Evolutionary conservation across 306 rosid genomes (phyloP), one percentile per base, ranked within the genome.

Genomic region (Cyclanthera cordifolia): DNA sequence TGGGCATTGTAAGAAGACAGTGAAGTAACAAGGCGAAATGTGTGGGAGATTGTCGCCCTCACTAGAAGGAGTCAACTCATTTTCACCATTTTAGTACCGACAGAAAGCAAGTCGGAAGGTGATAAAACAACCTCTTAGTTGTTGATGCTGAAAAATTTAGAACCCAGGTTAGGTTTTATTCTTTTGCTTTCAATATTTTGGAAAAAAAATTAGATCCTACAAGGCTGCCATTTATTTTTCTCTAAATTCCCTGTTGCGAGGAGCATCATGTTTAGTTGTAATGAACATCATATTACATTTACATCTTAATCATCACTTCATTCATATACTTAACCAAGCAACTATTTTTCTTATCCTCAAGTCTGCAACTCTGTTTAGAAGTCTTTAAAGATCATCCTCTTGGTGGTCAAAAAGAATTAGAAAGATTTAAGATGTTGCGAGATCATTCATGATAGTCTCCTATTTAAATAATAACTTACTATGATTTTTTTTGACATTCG

Each of bases 181-280:
- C 59, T 83, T 81, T 80, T 55, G 81, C 78, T 71, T 55, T 69
- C 82, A 78, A 76, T 82, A 79, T 76, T 79, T 76, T 75, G 27
- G 27, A 80, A 74, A 81, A 75, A 67, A 75, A 68, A 43, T 80
- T 87, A 85, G 87, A 87, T 65, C 58, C 68, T 78, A 75, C 64
- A 66, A 73, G 81, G 55, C 77, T 67, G 82, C 72, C 67, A 74
- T 79, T 82, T 71, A 75, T 79, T 78, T 64, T 77, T 48, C 72
- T 49, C 69, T 39, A 43, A 43, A 41, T 21, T 45, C 37, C 52
- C 30, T 34, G 41, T 34, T 34, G 41, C 7, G 41, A 34, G 41
- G 41, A 34, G 37, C 37, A 64, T 43, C 53, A 64, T 64, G 70
- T 65, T 65, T 65, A 65, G 23, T 43, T 65, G 39, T 65, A 65